Evolutionary conservation across 2,329 filamentous ascomycete genomes (phyloP).

Genomic region (Cladophialophora yegresii): DNA sequence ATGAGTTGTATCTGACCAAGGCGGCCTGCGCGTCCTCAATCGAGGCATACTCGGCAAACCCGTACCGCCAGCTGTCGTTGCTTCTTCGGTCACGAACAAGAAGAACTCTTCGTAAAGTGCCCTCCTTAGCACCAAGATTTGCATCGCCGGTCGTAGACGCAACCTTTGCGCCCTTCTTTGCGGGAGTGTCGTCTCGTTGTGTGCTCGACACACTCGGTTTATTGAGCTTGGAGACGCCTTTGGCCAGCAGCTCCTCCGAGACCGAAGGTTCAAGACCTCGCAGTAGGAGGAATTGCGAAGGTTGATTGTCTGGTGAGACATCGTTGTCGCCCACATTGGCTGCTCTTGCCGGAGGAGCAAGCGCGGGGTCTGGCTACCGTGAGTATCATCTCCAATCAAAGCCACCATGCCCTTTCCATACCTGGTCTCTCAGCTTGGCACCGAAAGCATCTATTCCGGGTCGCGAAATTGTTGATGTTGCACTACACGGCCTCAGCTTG

Average conservation of each 20-base stretch:
- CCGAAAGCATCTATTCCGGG: conserved; percentile 59
- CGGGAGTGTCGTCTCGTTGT: conserved; percentile 41
- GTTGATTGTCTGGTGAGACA: conserved; percentile 57
- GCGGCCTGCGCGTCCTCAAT: conserved; percentile 75
- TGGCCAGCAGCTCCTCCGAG: conserved; percentile 70
- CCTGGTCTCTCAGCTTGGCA: conserved; percentile 59
- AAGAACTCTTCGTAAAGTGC: conserved; percentile 74
- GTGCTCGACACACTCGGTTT: conserved; percentile 53
- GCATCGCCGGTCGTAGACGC: conserved; percentile 59
- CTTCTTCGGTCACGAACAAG: conserved; percentile 71
- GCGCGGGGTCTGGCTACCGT: conserved; percentile 20
- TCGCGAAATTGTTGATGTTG: conserved; percentile 58
- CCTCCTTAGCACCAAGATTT: conserved; percentile 69
- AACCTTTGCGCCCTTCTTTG: conserved; percentile 51
- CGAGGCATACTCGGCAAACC: conserved; percentile 79
- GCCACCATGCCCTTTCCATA: conserved; percentile 39
- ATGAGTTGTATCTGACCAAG: conserved; percentile 68
- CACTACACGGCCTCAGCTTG: conserved; percentile 47
- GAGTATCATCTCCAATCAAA: conserved; percentile 17
- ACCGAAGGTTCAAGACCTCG: conserved; percentile 70
- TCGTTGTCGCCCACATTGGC: conserved; percentile 59
- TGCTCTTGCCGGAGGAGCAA: conserved; percentile 41
- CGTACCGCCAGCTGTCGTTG: conserved; percentile 75
- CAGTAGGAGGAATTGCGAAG: conserved; percentile 75
- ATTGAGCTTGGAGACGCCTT: conserved; percentile 73